Evolutionary conservation across 2,329 filamentous ascomycete species (phyloP).

Genomic region (Tolypocladium capitatum): DNA sequence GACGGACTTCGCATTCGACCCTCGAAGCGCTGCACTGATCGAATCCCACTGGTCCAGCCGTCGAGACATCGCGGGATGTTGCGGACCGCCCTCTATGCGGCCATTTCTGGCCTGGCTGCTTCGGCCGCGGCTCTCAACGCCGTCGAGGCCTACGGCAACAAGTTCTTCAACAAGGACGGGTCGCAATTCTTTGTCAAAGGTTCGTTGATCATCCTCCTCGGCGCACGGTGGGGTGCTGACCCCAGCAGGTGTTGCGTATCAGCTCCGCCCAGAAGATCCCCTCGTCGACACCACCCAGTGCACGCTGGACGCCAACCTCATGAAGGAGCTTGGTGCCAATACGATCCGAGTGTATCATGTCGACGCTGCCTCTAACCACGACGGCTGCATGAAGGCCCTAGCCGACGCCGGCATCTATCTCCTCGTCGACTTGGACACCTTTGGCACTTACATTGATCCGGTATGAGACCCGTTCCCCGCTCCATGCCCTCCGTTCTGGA

Average conservation of each 20-base stretch:
- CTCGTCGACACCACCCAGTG: conserved; percentile 66
- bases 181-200: conserved; percentile 78
- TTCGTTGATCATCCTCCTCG: conserved; percentile 13
- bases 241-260: conserved; percentile 57
- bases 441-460: conserved; percentile 53
- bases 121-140: conserved; percentile 29
- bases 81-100: conserved; percentile 13
- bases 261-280: conserved; percentile 53
- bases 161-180: conserved; percentile 74
- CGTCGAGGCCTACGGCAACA: conserved; percentile 53
- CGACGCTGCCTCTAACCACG: conserved; percentile 56
- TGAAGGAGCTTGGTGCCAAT: conserved; percentile 72
- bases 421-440: conserved; percentile 71
- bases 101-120: conserved; percentile 20
- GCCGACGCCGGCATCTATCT: conserved; percentile 71
- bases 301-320: conserved; percentile 58
- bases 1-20: not conserved
- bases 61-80: not conserved
- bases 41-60: not conserved
- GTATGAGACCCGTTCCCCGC: conserved; percentile 21
- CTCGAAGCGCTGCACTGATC: not conserved
- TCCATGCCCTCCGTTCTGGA: not conserved
- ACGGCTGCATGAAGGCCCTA: conserved; percentile 69
- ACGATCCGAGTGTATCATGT: conserved; percentile 84
- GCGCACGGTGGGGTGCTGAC: not conserved